Evolutionary conservation across 805 yeast species (phyloP).

Genomic region (Metschnikowia kunwiensis): DNA sequence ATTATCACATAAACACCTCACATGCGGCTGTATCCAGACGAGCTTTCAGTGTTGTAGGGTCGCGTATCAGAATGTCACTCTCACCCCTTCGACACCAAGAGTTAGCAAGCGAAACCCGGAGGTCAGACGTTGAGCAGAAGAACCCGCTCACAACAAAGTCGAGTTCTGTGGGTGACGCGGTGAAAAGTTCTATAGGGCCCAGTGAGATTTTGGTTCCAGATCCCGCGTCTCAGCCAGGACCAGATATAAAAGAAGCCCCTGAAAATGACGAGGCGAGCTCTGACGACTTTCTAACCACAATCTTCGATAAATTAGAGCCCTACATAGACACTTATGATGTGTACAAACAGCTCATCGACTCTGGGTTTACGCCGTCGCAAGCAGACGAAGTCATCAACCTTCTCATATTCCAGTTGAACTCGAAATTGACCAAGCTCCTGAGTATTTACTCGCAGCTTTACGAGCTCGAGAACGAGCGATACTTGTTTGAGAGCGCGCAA

Average conservation of each 20-base stretch:
- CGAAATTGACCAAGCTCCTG: slow-evolving; percentile 43
- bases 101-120: no score
- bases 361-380: slow-evolving; percentile 63
- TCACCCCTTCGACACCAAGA: slow-evolving; percentile 5
- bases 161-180: no score
- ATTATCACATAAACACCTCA: neutral
- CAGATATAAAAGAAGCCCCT: neutral
- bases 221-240: neutral
- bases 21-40: neutral
- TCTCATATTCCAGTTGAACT: slow-evolving; percentile 41
- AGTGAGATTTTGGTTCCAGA: neutral
- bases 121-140: no score
- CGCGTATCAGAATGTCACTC: slow-evolving; percentile 1
- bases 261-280: slow-evolving; percentile 11
- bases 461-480: slow-evolving; percentile 83
- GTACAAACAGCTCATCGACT: slow-evolving; percentile 46
- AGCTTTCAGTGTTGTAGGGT: slow-evolving; percentile 3
- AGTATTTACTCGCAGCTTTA: slow-evolving; percentile 49
- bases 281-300: slow-evolving; percentile 50
- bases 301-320: slow-evolving; percentile 48
- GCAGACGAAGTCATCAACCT: slow-evolving; percentile 55
- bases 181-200: no score
- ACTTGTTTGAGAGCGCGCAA: slow-evolving; percentile 88
- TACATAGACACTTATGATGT: slow-evolving; percentile 50
- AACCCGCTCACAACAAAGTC: no score